Evolutionary conservation across 176 grass and related monocot genomes (phyloP).

Genomic region (Eleusine indica): DNA sequence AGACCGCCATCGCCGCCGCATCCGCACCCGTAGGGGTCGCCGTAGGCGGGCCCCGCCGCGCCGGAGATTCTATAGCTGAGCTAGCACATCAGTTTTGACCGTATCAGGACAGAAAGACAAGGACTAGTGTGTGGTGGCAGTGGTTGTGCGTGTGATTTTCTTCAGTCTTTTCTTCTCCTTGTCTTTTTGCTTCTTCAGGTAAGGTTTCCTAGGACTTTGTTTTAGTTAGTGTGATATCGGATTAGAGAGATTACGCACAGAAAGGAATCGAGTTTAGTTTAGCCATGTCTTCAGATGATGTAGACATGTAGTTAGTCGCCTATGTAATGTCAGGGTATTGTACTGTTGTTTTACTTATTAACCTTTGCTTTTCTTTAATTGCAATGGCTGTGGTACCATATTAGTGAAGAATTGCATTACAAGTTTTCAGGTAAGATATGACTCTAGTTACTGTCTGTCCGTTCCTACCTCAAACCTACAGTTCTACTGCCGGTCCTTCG

Average conservation of each 20-base stretch:
- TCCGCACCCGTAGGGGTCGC: neutral
- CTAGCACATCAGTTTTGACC: slow-evolving; percentile 60
- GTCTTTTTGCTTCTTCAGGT: slow-evolving; percentile 11
- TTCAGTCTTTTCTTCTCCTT: neutral
- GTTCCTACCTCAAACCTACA: too few relatives aligned
- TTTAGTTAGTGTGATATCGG: neutral
- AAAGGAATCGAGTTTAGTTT: neutral
- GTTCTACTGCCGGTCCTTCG: neutral
- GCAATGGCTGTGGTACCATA: neutral
- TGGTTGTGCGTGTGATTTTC: neutral
- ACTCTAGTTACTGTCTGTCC: too few relatives aligned
- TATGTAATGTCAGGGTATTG: neutral
- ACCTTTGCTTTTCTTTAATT: neutral
- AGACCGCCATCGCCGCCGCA: neutral
- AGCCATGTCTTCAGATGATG: neutral
- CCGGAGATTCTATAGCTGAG: neutral
- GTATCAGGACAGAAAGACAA: neutral
- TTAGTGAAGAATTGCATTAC: neutral
- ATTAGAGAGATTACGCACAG: neutral
- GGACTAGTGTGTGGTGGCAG: neutral
- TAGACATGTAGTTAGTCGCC: neutral
- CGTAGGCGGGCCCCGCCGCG: neutral
- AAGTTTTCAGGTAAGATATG: neutral
- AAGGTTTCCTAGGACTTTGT: neutral
- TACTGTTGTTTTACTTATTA: neutral